Evolutionary conservation across 306 rosid genomes (phyloP).

Genomic region (Trifolium subterraneum): DNA sequence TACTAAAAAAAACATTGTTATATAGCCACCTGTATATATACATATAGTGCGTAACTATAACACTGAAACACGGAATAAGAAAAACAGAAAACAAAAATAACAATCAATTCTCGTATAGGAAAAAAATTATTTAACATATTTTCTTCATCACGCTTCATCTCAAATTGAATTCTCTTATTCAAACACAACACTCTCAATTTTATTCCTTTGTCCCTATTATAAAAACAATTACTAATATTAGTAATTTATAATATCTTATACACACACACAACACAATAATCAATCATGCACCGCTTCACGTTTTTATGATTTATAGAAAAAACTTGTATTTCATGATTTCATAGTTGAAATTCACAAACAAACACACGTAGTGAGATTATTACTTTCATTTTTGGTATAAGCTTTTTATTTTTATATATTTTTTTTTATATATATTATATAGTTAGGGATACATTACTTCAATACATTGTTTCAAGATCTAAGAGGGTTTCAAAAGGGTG

Average conservation of each 20-base stretch:
- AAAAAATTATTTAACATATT: constrained; percentile 13
- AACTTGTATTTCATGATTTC: not conserved
- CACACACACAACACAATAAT: not conserved
- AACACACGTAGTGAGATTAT: constrained; percentile 3
- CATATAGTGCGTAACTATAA: constrained; percentile 4
- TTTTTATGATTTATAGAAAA: constrained; percentile 12
- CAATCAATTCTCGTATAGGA: not conserved
- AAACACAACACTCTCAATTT: constrained; percentile 6
- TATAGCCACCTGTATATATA: constrained; percentile 24
- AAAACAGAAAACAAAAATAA: not conserved
- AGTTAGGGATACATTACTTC: not conserved
- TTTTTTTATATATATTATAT: not conserved
- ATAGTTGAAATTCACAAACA: constrained; percentile 15
- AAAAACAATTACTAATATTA: constrained; percentile 25
- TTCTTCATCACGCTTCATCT: constrained; percentile 6
- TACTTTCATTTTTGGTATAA: constrained; percentile 1
- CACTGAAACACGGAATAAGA: constrained; percentile 1
- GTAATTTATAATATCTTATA: not conserved
- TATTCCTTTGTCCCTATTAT: constrained; percentile 14
- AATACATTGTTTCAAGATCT: constrained; percentile 8
- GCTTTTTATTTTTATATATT: not conserved
- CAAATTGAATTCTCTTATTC: not conserved
- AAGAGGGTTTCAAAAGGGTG: constrained; percentile 19
- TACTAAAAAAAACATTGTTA: too few relatives aligned
- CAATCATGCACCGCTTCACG: constrained; percentile 41